Evolutionary conservation across 2,329 filamentous ascomycete species (phyloP), one percentile per base, ranked within the genome.

Genomic region (Fusarium floridanum): DNA sequence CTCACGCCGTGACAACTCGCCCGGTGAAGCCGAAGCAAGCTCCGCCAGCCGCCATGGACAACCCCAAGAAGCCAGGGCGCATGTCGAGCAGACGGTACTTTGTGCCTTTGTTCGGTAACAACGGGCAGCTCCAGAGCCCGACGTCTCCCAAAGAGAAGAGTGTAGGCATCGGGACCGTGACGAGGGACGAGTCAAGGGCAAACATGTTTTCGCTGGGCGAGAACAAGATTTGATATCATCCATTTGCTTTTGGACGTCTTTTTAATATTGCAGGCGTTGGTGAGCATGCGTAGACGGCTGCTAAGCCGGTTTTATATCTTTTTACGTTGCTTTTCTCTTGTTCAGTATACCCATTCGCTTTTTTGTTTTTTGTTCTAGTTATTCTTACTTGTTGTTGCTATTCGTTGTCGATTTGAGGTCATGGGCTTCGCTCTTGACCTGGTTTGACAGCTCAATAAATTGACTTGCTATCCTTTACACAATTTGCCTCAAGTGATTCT

Each of bases 81-180:
- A 53, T 50, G 41, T 55, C 62, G 17, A 68, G 68, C 41, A 67
- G 65, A 32, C 53, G 68, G 27, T 78, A 77, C 62, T 78, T 77
- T 71, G 72, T 76, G 10, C 76, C 74, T 6, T 14, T 67, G 10
- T 73, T 75, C 37, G 71, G 67, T 29, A 55, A 61, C 4, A 70
- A 71, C 12, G 76, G 65, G 3, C 72, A 61, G 57, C 36, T 76
- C 16, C 48, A 20, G 41, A 77, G 57, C 20, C 66, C 76, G 6
- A 64, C 74, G 5, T 77, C 74, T 5, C 68, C 66, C 17, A 32
- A 32, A 11, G 65, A 50, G 4, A 68, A 61, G n/a, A 20, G 56
- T 5, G 3, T 41, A 22, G 16, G 37, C 55, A 37, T 62, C 4
- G 68, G 69, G 53, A 76, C 39, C 12, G 53, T 78, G 2, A 27